These are phyloP conservation scores for Trichoderma breve DNA, from an alignment of 2,329 filamentous ascomycete species.

Conservation along the genomic window DNA sequence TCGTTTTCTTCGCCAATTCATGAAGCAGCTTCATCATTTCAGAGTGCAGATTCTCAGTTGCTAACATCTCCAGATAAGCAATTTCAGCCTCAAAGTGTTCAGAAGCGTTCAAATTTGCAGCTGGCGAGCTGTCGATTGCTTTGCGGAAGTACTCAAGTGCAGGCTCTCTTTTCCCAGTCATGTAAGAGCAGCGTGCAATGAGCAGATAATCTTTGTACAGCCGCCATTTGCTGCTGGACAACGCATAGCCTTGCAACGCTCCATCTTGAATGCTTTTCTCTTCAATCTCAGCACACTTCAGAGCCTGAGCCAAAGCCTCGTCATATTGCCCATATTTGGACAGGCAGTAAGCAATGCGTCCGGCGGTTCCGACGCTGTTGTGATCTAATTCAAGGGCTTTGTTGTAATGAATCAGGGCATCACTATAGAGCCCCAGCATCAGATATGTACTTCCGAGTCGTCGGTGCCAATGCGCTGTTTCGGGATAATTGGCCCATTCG, in stretches of 20 bases:
- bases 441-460: slow-evolving; percentile 43
- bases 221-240: slow-evolving; percentile 37
- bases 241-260: slow-evolving; percentile 26
- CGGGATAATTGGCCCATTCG: slow-evolving; percentile 37
- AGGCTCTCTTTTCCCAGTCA: slow-evolving; percentile 32
- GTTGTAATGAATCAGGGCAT: slow-evolving; percentile 38
- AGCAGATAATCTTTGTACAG: slow-evolving; percentile 42
- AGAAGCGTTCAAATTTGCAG: slow-evolving; percentile 28
- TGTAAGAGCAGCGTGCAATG: slow-evolving; percentile 38
- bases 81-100: slow-evolving; percentile 40
- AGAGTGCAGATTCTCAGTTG: slow-evolving; percentile 36
- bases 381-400: slow-evolving; percentile 37
- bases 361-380: slow-evolving; percentile 39
- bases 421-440: slow-evolving; percentile 35
- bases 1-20: slow-evolving; percentile 31
- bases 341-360: slow-evolving; percentile 43
- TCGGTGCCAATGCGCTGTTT: slow-evolving; percentile 39
- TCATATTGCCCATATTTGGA: slow-evolving; percentile 36
- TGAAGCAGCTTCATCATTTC: slow-evolving; percentile 38
- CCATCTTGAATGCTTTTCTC: slow-evolving; percentile 31
- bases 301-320: slow-evolving; percentile 36
- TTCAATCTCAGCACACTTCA: slow-evolving; percentile 39
- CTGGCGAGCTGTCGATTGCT: slow-evolving; percentile 33
- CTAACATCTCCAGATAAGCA: slow-evolving; percentile 38
- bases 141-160: slow-evolving; percentile 38